Evolutionary conservation across 2,329 filamentous ascomycete genomes (phyloP), one percentile per base, ranked within the genome.

Genomic region (Metarhizium robertsii): DNA sequence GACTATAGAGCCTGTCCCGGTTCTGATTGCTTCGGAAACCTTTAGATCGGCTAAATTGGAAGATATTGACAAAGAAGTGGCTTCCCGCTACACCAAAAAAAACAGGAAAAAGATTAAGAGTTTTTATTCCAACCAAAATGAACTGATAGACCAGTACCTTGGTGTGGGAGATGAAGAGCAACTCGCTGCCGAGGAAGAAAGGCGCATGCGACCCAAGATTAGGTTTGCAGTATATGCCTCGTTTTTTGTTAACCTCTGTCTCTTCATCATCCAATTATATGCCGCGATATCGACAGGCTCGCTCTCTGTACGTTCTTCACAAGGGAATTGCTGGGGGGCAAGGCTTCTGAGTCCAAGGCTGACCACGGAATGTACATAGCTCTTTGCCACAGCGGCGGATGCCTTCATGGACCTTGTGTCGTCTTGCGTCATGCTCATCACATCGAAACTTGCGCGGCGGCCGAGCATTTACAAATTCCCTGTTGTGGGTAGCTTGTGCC

Each of bases 331-430:
- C 25, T 25, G 3, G 25, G 25, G 25, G 25, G 25, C 25, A 4
- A 25, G 25, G 25, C 25, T 25, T 25, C 25, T 25, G 25, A 34
- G 32, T 2, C 32, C 32, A 34, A 34, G 43, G 16, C 16, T n/a
- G 10, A 46, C 10, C n/a, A n/a, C 34, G 4, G 6, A 6, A 25
- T n/a, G 11, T 32, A 32, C 29, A 14, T 30, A 51, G 67, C 74
- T 86, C 20, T 84, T 86, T 58, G 82, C 82, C 16, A 85, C 82
- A n/a, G 79, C 83, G 30, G 81, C 83, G 48, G 83, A 86, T 69
- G 82, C 82, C 5, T 83, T 84, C 66, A 80, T 86, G 77, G 82
- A 86, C 62, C 76, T 85, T 42, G 79, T 86, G 11, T 85, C 80
- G 36, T 85, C 83, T 1, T 74, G 78, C 46, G 81, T 85, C 51